Conservation (phyloP, 129 eudicot species). For the Artemisia tridentata region DNA sequence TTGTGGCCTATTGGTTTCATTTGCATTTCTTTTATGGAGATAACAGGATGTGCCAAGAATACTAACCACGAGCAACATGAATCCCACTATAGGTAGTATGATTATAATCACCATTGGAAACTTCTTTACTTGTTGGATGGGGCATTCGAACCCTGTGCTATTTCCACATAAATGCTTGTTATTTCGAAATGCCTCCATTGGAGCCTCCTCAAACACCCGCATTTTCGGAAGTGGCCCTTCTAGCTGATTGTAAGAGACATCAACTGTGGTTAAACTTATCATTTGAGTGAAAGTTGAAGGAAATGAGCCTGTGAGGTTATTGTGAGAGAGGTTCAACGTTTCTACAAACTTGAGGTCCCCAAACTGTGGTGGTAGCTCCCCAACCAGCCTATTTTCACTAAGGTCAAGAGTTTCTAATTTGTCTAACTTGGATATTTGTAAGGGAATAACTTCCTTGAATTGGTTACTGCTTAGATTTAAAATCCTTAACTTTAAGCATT, state of each 20-base stretch:
- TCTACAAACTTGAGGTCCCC: slow-evolving; percentile 25
- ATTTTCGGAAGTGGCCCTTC: slow-evolving; percentile 36
- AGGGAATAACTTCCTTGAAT: slow-evolving; percentile 29
- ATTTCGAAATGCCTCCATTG: slow-evolving; percentile 24
- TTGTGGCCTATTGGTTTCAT: not conserved
- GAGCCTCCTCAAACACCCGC: slow-evolving; percentile 34
- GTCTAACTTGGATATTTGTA: slow-evolving; percentile 18
- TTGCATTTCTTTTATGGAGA: slow-evolving; percentile 4
- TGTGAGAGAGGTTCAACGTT: slow-evolving; percentile 39
- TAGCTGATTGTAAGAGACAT: slow-evolving; percentile 32
- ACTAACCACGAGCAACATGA: not conserved
- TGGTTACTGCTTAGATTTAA: slow-evolving; percentile 39
- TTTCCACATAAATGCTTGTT: slow-evolving; percentile 49
- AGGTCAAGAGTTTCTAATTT: slow-evolving; percentile 36
- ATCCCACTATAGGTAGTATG: slow-evolving; percentile 15
- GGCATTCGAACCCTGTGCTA: slow-evolving; percentile 34
- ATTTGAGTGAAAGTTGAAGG: slow-evolving; percentile 25
- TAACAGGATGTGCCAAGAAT: slow-evolving; percentile 6
- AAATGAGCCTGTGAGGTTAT: slow-evolving; percentile 35
- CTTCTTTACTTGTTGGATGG: not conserved
- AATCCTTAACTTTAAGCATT: slow-evolving; percentile 13
- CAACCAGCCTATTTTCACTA: slow-evolving; percentile 31
- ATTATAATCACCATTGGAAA: not conserved
- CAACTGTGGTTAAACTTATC: slow-evolving; percentile 29
- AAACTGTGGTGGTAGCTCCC: slow-evolving; percentile 29